Conservation (phyloP, 306 rosid genomes). For the Vigna reflexopilosa region DNA sequence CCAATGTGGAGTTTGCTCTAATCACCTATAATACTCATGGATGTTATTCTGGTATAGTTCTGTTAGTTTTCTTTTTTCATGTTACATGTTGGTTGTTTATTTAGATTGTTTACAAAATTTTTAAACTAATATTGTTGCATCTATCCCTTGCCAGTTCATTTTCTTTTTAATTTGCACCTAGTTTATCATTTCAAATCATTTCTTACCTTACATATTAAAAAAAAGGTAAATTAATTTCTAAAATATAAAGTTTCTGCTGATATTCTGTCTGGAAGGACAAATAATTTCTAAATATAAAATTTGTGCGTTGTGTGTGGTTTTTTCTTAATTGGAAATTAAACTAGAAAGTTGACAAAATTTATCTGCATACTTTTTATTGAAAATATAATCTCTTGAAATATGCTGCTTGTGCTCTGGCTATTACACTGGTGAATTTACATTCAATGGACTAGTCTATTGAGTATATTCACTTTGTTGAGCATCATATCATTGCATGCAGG, state of each 20-base stretch:
- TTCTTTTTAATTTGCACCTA: not conserved
- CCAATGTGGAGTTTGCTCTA: slow-evolving; percentile 72
- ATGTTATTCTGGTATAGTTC: slow-evolving; percentile 81
- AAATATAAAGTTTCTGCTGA: slow-evolving; percentile 18
- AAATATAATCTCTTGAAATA: slow-evolving; percentile 26
- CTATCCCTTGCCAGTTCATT: slow-evolving; percentile 22
- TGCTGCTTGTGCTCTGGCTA: slow-evolving; percentile 32
- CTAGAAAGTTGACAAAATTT: slow-evolving; percentile 10
- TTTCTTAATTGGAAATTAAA: slow-evolving; percentile 2
- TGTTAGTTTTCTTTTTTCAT: slow-evolving; percentile 38
- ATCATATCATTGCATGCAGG: slow-evolving; percentile 61
- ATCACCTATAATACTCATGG: slow-evolving; percentile 89
- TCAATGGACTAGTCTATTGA: slow-evolving; percentile 30
- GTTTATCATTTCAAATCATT: slow-evolving; percentile 19
- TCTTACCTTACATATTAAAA: slow-evolving; percentile 3
- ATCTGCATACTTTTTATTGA: slow-evolving; percentile 6
- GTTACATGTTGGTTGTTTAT: slow-evolving; percentile 22
- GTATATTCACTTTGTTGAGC: slow-evolving; percentile 33
- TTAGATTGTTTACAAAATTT: not conserved
- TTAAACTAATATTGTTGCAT: slow-evolving; percentile 20
- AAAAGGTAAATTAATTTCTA: slow-evolving; percentile 24
- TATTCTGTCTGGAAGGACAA: not conserved
- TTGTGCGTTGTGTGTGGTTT: not conserved
- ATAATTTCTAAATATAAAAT: not conserved
- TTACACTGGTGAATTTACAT: slow-evolving; percentile 22